These are phyloP conservation scores for Aspergillus neoniger DNA, from an alignment of 2,329 filamentous ascomycete genomes.

Conservation along the genomic window DNA sequence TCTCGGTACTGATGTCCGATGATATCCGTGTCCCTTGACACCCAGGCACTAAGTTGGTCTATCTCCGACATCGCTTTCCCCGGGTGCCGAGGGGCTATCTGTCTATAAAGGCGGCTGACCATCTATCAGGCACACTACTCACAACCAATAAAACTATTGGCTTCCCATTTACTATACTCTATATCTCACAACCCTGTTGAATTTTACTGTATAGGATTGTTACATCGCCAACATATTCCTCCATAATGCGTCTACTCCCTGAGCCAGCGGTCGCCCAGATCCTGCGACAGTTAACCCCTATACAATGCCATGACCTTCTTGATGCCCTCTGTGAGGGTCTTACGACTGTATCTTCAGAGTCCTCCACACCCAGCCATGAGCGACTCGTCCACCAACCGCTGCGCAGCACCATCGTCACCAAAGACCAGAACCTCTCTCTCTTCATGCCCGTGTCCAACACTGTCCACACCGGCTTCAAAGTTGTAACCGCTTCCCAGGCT, in stretches of 20 bases:
- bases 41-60: background rate
- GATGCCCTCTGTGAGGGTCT: constrained; percentile 39
- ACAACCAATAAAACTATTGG: too few species aligned
- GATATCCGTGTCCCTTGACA: background rate
- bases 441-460: constrained; percentile 74
- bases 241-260: constrained; percentile 37
- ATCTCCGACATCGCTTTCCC: constrained; percentile 13
- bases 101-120: background rate
- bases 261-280: constrained; percentile 37
- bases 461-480: constrained; percentile 68
- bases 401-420: constrained; percentile 44
- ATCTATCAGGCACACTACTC: background rate
- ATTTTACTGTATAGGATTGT: too few species aligned
- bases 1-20: constrained; percentile 6
- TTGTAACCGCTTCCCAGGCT: constrained; percentile 58
- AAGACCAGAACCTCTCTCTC: constrained; percentile 57
- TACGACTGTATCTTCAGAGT: constrained; percentile 33
- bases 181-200: too few species aligned
- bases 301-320: constrained; percentile 40
- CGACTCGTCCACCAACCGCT: constrained; percentile 47
- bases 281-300: constrained; percentile 33
- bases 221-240: background rate
- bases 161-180: too few species aligned
- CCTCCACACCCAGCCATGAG: constrained; percentile 25
- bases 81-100: background rate